These are phyloP conservation scores for Mediolabrus comicus DNA, from an alignment of 108 stramenopile genomes.

Conservation along the genomic window DNA sequence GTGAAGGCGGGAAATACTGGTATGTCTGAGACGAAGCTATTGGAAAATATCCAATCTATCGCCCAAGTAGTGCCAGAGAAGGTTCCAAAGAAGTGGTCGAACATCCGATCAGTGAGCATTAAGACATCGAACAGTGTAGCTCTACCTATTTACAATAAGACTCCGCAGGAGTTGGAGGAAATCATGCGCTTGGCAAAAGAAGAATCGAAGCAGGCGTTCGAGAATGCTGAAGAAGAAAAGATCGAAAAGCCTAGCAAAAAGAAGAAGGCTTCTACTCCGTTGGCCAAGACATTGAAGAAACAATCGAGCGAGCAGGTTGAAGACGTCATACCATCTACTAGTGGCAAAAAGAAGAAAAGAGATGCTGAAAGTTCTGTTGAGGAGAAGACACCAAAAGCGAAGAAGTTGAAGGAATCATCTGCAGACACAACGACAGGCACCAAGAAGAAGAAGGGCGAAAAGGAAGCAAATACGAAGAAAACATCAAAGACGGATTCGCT, in stretches of 20 bases:
- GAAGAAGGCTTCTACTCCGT: slow-evolving; percentile 47
- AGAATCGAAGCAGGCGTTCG: not conserved
- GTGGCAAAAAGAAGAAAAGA: not conserved
- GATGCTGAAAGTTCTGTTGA: slow-evolving; percentile 3
- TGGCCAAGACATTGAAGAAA: slow-evolving; percentile 81
- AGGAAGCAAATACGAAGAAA: not conserved
- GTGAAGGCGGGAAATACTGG: slow-evolving; percentile 80
- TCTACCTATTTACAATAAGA: slow-evolving; percentile 86
- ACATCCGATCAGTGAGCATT: slow-evolving; percentile 80
- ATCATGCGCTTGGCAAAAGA: slow-evolving; percentile 52
- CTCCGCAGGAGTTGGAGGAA: slow-evolving; percentile 64
- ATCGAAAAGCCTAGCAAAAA: slow-evolving; percentile 21
- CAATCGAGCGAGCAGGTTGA: slow-evolving; percentile 45
- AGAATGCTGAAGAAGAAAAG: slow-evolving; percentile 10
- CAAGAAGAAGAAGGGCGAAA: slow-evolving; percentile 15
- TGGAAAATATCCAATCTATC: slow-evolving; percentile 74
- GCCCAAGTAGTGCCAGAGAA: slow-evolving; percentile 52
- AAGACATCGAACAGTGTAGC: slow-evolving; percentile 76
- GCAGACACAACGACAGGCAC: not conserved
- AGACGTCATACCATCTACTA: not conserved
- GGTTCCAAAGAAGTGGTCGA: slow-evolving; percentile 88
- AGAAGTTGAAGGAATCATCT: slow-evolving; percentile 8
- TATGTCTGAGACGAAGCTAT: slow-evolving; percentile 66
- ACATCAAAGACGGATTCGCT: slow-evolving; percentile 1
- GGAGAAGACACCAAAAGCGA: slow-evolving; percentile 34